Conservation (phyloP, 2,329 filamentous ascomycete genomes). For the Raffaelea ambrosiae region DNA sequence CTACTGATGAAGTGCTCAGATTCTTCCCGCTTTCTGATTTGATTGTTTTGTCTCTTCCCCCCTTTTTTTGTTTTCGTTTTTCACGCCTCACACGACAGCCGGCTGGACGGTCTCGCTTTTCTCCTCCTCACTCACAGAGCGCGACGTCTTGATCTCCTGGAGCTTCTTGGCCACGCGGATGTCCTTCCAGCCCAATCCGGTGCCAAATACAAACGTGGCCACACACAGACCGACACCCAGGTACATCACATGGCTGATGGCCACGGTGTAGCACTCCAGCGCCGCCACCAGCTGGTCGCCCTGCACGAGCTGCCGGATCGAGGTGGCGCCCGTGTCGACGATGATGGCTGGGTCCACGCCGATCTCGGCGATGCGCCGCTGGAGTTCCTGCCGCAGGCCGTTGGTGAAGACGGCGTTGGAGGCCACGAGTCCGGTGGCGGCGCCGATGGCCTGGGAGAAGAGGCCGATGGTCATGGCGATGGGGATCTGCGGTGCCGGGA, state of each 20-base stretch:
- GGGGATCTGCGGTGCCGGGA: slow-evolving; percentile 3
- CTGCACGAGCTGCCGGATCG: not conserved
- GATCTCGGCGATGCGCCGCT: slow-evolving; percentile 15
- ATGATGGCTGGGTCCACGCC: slow-evolving; percentile 16
- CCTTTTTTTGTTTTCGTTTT: too few relatives aligned
- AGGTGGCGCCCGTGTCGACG: slow-evolving; percentile 22
- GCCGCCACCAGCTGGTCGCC: not conserved
- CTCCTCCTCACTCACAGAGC: not conserved
- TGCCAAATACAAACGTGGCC: slow-evolving; percentile 15
- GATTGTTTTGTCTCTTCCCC: too few relatives aligned
- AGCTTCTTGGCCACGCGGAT: slow-evolving; percentile 17
- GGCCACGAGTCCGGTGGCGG: slow-evolving; percentile 11
- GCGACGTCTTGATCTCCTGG: not conserved
- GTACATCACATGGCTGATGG: slow-evolving; percentile 16
- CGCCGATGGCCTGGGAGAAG: slow-evolving; percentile 13
- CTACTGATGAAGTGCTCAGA: too few relatives aligned
- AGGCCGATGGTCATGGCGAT: slow-evolving; percentile 16
- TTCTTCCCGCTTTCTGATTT: too few relatives aligned
- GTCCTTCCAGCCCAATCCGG: slow-evolving; percentile 23
- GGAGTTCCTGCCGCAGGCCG: slow-evolving; percentile 15
- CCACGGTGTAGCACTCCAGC: not conserved
- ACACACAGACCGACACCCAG: slow-evolving; percentile 14
- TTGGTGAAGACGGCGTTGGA: slow-evolving; percentile 15
- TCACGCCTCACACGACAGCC: too few relatives aligned
- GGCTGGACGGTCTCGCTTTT: not conserved